These are phyloP conservation scores for Thermothielavioides terrestris DNA, from an alignment of 495 filamentous ascomycete species.

Conservation along the genomic window DNA sequence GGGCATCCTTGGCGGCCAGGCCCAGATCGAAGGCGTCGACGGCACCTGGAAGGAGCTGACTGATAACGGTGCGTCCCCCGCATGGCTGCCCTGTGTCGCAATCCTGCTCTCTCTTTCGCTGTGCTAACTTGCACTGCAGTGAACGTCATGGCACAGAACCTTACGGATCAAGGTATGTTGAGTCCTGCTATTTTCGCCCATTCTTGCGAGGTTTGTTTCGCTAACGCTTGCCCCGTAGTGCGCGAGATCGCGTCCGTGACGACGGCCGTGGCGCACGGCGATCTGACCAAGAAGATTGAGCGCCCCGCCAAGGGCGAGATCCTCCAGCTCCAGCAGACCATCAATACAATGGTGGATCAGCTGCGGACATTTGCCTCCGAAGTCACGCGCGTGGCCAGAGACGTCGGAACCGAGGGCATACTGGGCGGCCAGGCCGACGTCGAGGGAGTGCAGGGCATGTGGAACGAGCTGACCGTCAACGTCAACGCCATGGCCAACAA, in stretches of 20 bases:
- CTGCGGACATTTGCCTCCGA: conserved; percentile 94
- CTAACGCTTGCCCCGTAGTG: conserved; percentile 40
- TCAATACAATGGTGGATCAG: conserved; percentile 99
- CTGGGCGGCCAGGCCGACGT: conserved; percentile 96
- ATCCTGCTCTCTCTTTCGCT: background rate
- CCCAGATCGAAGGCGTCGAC: conserved; percentile 86
- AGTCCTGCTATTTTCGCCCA: too few species aligned
- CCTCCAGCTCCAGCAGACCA: conserved; percentile 90
- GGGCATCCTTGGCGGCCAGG: conserved; percentile 93
- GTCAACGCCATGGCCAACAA: conserved; percentile 99
- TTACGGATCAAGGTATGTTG: conserved; percentile 50
- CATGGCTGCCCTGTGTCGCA: background rate
- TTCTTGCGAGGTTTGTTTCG: background rate
- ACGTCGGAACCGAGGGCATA: conserved; percentile 96
- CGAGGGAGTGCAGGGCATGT: conserved; percentile 71
- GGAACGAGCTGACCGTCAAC: conserved; percentile 96
- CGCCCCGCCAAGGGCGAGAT: conserved; percentile 93
- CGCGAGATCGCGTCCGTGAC: conserved; percentile 96
- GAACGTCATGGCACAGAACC: conserved; percentile 88
- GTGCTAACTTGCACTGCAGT: conserved; percentile 44
- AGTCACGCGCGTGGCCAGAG: conserved; percentile 90
- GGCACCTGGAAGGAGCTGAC: conserved; percentile 98
- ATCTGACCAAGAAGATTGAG: conserved; percentile 93
- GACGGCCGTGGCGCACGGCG: conserved; percentile 91
- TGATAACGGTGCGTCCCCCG: conserved; percentile 59